Evolutionary conservation across 768 basidiomycete genomes (phyloP).

Genomic region (Lactarius sanguifluus): DNA sequence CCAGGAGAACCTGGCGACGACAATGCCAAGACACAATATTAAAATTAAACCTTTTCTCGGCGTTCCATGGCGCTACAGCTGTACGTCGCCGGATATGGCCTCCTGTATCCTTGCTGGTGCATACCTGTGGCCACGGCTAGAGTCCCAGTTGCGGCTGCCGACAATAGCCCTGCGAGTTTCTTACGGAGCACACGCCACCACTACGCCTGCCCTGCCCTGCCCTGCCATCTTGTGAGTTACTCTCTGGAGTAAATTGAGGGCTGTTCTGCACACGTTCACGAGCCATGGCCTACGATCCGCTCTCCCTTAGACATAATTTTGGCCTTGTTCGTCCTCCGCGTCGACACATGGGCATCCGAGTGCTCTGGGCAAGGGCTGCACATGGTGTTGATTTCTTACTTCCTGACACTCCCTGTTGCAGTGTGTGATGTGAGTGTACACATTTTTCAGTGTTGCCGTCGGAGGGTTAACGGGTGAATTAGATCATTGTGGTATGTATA

Average conservation of each 20-base stretch:
- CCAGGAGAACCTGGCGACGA: too few relatives aligned
- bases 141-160: neutral
- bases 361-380: slow-evolving; percentile 50
- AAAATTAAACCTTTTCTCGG: too few relatives aligned
- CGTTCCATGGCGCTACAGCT: too few relatives aligned
- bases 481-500: neutral
- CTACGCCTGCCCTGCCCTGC: slow-evolving; percentile 46
- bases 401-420: slow-evolving; percentile 64
- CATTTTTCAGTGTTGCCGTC: neutral
- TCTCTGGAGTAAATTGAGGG: slow-evolving; percentile 56
- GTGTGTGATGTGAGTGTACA: neutral
- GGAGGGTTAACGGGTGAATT: neutral
- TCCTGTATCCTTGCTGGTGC: neutral
- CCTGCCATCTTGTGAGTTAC: neutral
- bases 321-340: slow-evolving; percentile 73
- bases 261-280: slow-evolving; percentile 62
- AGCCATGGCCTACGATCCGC: slow-evolving; percentile 87
- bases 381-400: slow-evolving; percentile 76
- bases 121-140: neutral
- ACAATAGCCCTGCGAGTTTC: neutral
- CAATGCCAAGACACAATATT: too few relatives aligned
- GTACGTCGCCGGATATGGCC: too few relatives aligned
- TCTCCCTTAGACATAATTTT: slow-evolving; percentile 75
- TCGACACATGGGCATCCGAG: slow-evolving; percentile 80
- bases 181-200: slow-evolving; percentile 87